These are phyloP conservation scores for Hebeloma cylindrosporum DNA, from an alignment of 768 basidiomycete genomes.

Conservation along the genomic window DNA sequence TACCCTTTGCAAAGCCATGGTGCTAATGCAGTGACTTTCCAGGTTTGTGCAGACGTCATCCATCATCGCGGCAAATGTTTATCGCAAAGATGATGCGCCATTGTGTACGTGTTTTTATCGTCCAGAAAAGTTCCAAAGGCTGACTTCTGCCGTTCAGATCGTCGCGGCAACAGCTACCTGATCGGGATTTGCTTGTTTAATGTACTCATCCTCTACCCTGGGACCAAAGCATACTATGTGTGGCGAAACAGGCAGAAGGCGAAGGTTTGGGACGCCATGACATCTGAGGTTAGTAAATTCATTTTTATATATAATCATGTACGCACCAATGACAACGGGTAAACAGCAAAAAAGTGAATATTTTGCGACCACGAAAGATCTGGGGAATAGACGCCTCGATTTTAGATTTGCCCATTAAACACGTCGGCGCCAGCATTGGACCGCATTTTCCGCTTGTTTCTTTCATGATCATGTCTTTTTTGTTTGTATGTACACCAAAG, in stretches of 20 bases:
- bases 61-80: slow-evolving; percentile 52
- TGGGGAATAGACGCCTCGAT: slow-evolving; percentile 59
- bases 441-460: too few relatives aligned
- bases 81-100: slow-evolving; percentile 56
- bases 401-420: slow-evolving; percentile 65
- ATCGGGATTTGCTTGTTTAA: slow-evolving; percentile 53
- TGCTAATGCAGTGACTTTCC: background rate
- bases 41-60: slow-evolving; percentile 24
- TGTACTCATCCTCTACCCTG: slow-evolving; percentile 49
- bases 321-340: background rate
- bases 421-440: too few relatives aligned
- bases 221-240: slow-evolving; percentile 52
- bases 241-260: slow-evolving; percentile 57
- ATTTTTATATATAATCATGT: background rate
- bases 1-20: background rate
- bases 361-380: slow-evolving; percentile 54
- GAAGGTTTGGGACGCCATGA: slow-evolving; percentile 59
- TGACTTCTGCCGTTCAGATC: slow-evolving; percentile 40
- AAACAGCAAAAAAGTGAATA: slow-evolving; percentile 54
- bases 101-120: slow-evolving; percentile 38
- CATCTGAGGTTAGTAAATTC: slow-evolving; percentile 36
- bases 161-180: slow-evolving; percentile 54
- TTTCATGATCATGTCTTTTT: too few relatives aligned
- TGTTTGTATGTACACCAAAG: too few relatives aligned
- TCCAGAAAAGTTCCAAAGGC: background rate